phyloP scores from a whole-genome alignment of 345 rosid species.

The Salix brachista region DNA sequence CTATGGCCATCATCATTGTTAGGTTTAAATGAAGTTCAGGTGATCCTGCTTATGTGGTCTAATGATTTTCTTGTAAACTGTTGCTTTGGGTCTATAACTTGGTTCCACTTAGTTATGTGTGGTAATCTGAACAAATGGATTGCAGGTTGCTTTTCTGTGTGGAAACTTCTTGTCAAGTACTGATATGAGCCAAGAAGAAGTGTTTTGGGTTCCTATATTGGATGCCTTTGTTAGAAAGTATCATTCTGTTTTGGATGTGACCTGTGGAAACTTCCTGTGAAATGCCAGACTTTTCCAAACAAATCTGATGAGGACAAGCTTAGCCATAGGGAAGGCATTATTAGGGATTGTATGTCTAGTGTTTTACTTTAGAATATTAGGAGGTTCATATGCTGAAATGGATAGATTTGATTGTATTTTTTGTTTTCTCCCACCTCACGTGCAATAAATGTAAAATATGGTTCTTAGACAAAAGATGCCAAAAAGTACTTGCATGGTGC shows the following conservation, averaged over 20 bases:
- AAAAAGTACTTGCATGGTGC: background rate
- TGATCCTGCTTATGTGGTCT: background rate
- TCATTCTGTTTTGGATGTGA: background rate
- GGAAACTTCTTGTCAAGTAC: background rate
- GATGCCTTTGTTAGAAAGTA: background rate
- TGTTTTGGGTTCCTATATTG: background rate
- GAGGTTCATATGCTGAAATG: background rate
- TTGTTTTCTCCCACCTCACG: background rate
- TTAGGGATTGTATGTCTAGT: background rate
- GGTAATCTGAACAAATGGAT: background rate
- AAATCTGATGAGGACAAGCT: background rate
- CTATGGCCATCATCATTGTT: background rate
- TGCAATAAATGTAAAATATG: background rate
- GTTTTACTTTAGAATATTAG: background rate
- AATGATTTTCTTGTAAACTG: background rate
- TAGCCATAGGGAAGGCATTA: background rate
- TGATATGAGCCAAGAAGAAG: background rate
- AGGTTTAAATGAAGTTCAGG: slow-evolving; percentile 2
- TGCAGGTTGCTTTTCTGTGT: background rate
- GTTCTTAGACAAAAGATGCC: background rate
- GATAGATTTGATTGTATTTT: background rate
- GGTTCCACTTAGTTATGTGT: background rate
- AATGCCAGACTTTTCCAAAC: background rate
- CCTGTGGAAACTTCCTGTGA: slow-evolving; percentile 10
- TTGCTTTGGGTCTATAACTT: background rate